Evolutionary conservation across 805 yeast genomes (phyloP).

Genomic region (Saturnispora bothae): DNA sequence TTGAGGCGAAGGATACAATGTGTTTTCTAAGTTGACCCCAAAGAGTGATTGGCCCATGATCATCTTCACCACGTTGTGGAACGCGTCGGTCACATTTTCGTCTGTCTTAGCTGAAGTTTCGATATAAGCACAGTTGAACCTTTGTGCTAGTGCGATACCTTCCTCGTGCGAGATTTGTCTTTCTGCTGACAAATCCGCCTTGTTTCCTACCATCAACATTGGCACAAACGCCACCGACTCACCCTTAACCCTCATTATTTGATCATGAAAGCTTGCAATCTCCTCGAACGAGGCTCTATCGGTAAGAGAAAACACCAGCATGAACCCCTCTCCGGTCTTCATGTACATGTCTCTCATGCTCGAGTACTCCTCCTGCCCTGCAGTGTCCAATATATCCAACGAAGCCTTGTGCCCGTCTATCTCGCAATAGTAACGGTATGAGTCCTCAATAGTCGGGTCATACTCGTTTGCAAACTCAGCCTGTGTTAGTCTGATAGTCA

Average conservation of each 20-base stretch:
- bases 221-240: slow-evolving; percentile 59
- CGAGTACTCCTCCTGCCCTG: slow-evolving; percentile 95
- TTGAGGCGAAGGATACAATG: slow-evolving; percentile 21
- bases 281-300: slow-evolving; percentile 80
- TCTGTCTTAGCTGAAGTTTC: slow-evolving; percentile 93
- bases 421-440: slow-evolving; percentile 77
- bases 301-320: slow-evolving; percentile 81
- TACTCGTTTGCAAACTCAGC: slow-evolving; percentile 94
- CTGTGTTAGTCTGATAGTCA: slow-evolving; percentile 90
- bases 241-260: slow-evolving; percentile 34
- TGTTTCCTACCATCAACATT: slow-evolving; percentile 66
- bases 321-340: slow-evolving; percentile 92
- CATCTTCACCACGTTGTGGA: slow-evolving; percentile 27
- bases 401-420: slow-evolving; percentile 71
- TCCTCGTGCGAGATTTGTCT: slow-evolving; percentile 55
- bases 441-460: slow-evolving; percentile 95
- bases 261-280: slow-evolving; percentile 53
- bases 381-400: slow-evolving; percentile 89
- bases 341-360: slow-evolving; percentile 92
- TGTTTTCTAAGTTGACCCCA: slow-evolving; percentile 21
- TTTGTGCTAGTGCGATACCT: slow-evolving; percentile 50
- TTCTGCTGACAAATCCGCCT: slow-evolving; percentile 53
- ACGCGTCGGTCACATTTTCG: slow-evolving; percentile 51
- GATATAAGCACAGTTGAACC: slow-evolving; percentile 62
- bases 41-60: slow-evolving; percentile 20